phyloP scores from a whole-genome alignment of 345 rosid species.

The Tarenaya hassleriana region DNA sequence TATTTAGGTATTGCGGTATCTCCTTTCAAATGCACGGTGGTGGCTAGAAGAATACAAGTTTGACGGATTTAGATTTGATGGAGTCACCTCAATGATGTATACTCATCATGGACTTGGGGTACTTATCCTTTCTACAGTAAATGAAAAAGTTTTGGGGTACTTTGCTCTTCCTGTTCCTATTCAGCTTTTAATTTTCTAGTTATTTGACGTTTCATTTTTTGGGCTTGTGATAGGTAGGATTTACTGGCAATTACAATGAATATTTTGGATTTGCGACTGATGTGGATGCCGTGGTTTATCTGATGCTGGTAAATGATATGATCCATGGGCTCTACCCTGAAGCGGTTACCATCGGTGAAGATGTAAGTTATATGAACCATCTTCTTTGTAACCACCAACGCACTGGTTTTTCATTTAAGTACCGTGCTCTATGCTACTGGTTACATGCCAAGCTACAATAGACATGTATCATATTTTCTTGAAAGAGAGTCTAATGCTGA shows the following conservation, averaged over 20 bases:
- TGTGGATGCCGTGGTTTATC: constrained; percentile 80
- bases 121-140: too few species aligned
- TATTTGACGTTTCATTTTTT: constrained; percentile 15
- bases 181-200: neutral
- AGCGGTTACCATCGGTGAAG: constrained; percentile 87
- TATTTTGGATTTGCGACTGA: constrained; percentile 91
- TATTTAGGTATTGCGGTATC: constrained; percentile 72
- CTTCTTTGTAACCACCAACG: neutral
- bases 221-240: constrained; percentile 47
- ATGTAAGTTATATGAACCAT: constrained; percentile 47
- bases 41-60: constrained; percentile 95
- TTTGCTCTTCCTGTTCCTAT: neutral
- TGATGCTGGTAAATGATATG: constrained; percentile 92
- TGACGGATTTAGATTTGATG: constrained; percentile 98
- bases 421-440: too few species aligned
- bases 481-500: too few species aligned
- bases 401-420: too few species aligned
- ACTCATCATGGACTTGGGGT: constrained; percentile 75
- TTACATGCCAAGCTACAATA: too few species aligned
- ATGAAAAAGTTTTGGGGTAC: neutral
- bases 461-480: too few species aligned
- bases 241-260: constrained; percentile 87
- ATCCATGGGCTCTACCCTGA: constrained; percentile 93
- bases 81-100: constrained; percentile 98
- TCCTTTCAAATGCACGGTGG: constrained; percentile 96